These are phyloP conservation scores for Brettanomyces bruxellensis DNA, from an alignment of 805 yeast species.

Conservation along the genomic window DNA sequence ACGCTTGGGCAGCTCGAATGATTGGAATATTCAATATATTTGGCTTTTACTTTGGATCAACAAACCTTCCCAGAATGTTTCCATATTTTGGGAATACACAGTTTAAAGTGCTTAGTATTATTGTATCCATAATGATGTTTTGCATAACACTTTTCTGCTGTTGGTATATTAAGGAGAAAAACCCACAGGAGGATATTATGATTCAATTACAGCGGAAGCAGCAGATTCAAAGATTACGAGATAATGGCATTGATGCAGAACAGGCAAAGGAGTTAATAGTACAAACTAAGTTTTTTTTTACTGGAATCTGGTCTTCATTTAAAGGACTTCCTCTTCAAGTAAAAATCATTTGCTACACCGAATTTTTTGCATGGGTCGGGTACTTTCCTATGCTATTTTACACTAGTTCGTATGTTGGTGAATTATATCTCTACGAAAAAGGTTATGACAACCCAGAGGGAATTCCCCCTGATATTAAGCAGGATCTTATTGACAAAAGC, in stretches of 20 bases:
- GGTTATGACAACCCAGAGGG: slow-evolving; percentile 30
- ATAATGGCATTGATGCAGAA: slow-evolving; percentile 27
- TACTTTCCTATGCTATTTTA: slow-evolving; percentile 60
- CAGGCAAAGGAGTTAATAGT: slow-evolving; percentile 10
- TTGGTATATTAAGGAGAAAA: slow-evolving; percentile 36
- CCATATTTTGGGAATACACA: slow-evolving; percentile 40
- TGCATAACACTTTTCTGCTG: slow-evolving; percentile 32
- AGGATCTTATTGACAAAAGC: slow-evolving; percentile 32
- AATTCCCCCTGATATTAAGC: slow-evolving; percentile 30
- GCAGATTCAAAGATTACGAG: slow-evolving; percentile 23
- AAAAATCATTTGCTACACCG: slow-evolving; percentile 42
- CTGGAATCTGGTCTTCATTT: slow-evolving; percentile 29
- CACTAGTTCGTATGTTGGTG: slow-evolving; percentile 59
- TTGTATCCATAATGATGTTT: slow-evolving; percentile 34
- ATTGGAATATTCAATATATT: slow-evolving; percentile 50
- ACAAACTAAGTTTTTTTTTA: slow-evolving; percentile 18
- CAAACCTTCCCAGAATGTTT: slow-evolving; percentile 30
- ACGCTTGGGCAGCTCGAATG: slow-evolving; percentile 62
- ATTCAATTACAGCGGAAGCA: slow-evolving; percentile 30
- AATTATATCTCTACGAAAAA: slow-evolving; percentile 36
- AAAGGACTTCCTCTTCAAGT: slow-evolving; percentile 40
- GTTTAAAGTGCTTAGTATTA: slow-evolving; percentile 38
- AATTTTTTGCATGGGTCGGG: slow-evolving; percentile 61
- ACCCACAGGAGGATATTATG: slow-evolving; percentile 34
- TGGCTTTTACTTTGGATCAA: slow-evolving; percentile 46